These are phyloP conservation scores for Rachicladosporium sp. DNA, from an alignment of 2,329 filamentous ascomycete species.

Conservation along the genomic window DNA sequence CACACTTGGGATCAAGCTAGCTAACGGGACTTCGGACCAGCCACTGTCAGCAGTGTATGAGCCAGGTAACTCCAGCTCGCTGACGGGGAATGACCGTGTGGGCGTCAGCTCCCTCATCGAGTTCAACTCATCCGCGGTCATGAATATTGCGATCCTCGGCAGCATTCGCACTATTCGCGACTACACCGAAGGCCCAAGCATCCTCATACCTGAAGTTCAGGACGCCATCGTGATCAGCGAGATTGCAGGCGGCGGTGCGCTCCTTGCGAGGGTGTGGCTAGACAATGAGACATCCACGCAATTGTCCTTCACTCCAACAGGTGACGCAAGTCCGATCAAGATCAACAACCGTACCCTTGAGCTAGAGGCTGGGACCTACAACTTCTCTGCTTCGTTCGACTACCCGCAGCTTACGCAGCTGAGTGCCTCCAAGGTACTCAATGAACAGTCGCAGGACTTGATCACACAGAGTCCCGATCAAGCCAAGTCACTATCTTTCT, in stretches of 20 bases:
- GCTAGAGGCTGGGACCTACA: slow-evolving; percentile 44
- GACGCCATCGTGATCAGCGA: slow-evolving; percentile 36
- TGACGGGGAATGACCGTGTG: slow-evolving; percentile 30
- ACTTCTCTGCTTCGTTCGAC: slow-evolving; percentile 47
- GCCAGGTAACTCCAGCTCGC: slow-evolving; percentile 10
- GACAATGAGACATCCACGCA: slow-evolving; percentile 48
- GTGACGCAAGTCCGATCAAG: slow-evolving; percentile 21
- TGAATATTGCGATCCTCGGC: slow-evolving; percentile 47
- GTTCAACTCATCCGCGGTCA: slow-evolving; percentile 45
- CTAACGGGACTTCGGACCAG: slow-evolving; percentile 37
- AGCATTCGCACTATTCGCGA: slow-evolving; percentile 52
- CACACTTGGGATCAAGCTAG: slow-evolving; percentile 39
- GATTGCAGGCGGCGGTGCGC: slow-evolving; percentile 31
- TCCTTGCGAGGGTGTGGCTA: slow-evolving; percentile 46
- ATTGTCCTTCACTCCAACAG: slow-evolving; percentile 34
- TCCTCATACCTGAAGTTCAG: slow-evolving; percentile 43
- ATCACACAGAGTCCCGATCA: slow-evolving; percentile 35
- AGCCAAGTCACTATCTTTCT: slow-evolving; percentile 45
- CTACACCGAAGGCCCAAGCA: slow-evolving; percentile 46
- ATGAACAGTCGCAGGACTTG: slow-evolving; percentile 33
- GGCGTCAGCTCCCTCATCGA: slow-evolving; percentile 40
- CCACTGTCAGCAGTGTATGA: slow-evolving; percentile 37
- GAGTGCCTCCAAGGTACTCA: slow-evolving; percentile 38
- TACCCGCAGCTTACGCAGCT: slow-evolving; percentile 50
- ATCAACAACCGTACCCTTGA: slow-evolving; percentile 32